Evolutionary conservation across 176 grass and related monocot species (phyloP).

Genomic region (Elymus sibiricus): DNA sequence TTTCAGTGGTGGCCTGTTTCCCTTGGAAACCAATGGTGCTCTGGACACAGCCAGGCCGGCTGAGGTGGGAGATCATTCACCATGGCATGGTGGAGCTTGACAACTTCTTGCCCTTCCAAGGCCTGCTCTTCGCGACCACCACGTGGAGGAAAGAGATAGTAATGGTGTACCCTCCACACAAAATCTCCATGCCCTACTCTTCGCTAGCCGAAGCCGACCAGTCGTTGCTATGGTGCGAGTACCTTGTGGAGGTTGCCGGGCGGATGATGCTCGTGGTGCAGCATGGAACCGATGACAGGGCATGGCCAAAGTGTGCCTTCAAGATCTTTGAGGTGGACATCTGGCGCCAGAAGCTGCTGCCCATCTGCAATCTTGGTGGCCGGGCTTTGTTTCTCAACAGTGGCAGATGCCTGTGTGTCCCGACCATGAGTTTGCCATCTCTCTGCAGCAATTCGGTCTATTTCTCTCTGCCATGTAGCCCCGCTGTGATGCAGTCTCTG

Average conservation of each 20-base stretch:
- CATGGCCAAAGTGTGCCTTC: not conserved
- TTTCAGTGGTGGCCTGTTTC: not conserved
- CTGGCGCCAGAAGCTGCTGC: not conserved
- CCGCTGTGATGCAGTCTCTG: not conserved
- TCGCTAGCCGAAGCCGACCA: not conserved
- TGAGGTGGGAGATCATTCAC: not conserved
- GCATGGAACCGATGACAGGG: not conserved
- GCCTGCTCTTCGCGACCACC: not conserved
- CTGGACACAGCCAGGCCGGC: not conserved
- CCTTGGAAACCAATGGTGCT: not conserved
- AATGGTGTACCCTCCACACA: not conserved
- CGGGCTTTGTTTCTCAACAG: not conserved
- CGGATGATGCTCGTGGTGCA: no score
- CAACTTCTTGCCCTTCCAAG: not conserved
- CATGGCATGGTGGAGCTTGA: not conserved
- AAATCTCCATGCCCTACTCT: not conserved
- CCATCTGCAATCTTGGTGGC: not conserved
- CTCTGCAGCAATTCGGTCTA: not conserved
- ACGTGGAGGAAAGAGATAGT: not conserved
- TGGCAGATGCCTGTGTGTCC: not conserved
- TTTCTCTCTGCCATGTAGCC: not conserved
- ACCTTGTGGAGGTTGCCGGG: no score
- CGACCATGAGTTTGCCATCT: not conserved
- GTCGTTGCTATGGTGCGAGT: no score
- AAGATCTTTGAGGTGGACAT: not conserved